These are phyloP conservation scores for Pythium myriotylum DNA, from an alignment of 352 stramenopile species.

Conservation along the genomic window DNA sequence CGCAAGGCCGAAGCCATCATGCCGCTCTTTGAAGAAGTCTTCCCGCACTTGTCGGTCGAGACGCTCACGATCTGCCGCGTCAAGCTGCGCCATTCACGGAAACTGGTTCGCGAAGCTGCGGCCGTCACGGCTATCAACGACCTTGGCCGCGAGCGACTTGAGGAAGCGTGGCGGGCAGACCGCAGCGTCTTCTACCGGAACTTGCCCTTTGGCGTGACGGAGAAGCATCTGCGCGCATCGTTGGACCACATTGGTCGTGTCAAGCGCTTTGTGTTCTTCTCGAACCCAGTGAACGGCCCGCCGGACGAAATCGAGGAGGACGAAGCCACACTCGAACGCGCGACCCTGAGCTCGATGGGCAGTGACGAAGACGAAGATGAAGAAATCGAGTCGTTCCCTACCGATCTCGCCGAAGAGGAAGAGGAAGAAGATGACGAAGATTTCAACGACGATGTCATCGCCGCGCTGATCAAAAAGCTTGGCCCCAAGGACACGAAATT, in stretches of 20 bases:
- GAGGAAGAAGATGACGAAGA: conserved; percentile 13
- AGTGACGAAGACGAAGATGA: conserved; percentile 12
- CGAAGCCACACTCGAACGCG: conserved; percentile 4
- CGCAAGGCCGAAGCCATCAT: conserved; percentile 68
- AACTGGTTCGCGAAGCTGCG: conserved; percentile 59
- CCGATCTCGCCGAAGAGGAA: conserved; percentile 5
- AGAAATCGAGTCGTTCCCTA: background rate
- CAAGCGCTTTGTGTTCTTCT: conserved; percentile 75
- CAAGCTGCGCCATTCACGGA: conserved; percentile 71
- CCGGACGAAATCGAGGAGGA: conserved; percentile 45
- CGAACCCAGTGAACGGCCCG: conserved; percentile 54
- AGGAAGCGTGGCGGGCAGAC: conserved; percentile 47
- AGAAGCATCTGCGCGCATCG: conserved; percentile 65
- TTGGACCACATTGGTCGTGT: conserved; percentile 69
- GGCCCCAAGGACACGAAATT: conserved; percentile 20
- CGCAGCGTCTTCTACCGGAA: conserved; percentile 83
- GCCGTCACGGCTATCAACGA: conserved; percentile 50
- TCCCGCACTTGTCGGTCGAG: conserved; percentile 79
- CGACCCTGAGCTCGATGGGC: background rate
- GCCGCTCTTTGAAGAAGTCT: conserved; percentile 78
- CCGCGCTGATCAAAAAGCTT: conserved; percentile 16
- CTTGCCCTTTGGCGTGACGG: conserved; percentile 62
- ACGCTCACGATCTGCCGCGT: conserved; percentile 86
- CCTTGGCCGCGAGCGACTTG: conserved; percentile 38
- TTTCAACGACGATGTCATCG: conserved; percentile 10